These are phyloP conservation scores for Penicillium pancosmium DNA, from an alignment of 495 filamentous ascomycete genomes.

Conservation along the genomic window DNA sequence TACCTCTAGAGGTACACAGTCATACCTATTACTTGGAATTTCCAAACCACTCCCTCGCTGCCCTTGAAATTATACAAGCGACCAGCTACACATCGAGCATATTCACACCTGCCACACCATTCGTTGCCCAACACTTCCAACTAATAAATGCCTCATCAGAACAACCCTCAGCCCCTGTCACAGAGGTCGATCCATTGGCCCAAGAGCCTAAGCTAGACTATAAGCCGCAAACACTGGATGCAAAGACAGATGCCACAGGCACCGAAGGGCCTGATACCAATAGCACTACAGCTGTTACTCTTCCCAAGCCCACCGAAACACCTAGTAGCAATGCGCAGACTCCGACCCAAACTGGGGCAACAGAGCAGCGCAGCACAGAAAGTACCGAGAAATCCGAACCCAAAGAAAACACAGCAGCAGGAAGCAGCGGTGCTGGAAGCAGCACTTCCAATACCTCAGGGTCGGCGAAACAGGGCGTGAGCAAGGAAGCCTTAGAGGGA, in stretches of 20 bases:
- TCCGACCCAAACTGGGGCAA: not conserved
- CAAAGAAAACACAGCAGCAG: not conserved
- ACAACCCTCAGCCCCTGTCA: slow-evolving; percentile 34
- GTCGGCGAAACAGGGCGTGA: slow-evolving; percentile 19
- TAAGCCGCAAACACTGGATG: slow-evolving; percentile 11
- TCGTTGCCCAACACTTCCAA: not conserved
- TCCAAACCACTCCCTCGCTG: no score
- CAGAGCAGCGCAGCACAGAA: slow-evolving; percentile 22
- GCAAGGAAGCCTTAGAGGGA: slow-evolving; percentile 40
- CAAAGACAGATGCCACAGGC: slow-evolving; percentile 3
- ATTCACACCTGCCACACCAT: no score
- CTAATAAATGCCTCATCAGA: slow-evolving; percentile 25
- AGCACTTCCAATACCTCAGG: not conserved
- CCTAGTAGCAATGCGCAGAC: not conserved
- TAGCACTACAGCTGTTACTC: not conserved
- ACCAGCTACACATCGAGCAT: no score
- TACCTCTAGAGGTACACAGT: not conserved
- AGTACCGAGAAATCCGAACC: not conserved
- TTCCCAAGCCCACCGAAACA: slow-evolving; percentile 4
- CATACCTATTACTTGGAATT: no score
- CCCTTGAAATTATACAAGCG: no score
- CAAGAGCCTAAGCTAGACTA: slow-evolving; percentile 18
- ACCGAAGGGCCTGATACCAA: not conserved
- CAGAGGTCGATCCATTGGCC: slow-evolving; percentile 29
- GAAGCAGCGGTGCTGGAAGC: not conserved